Evolutionary conservation across 2,329 filamentous ascomycete genomes (phyloP).

Genomic region (Huntiella bhutanensis): DNA sequence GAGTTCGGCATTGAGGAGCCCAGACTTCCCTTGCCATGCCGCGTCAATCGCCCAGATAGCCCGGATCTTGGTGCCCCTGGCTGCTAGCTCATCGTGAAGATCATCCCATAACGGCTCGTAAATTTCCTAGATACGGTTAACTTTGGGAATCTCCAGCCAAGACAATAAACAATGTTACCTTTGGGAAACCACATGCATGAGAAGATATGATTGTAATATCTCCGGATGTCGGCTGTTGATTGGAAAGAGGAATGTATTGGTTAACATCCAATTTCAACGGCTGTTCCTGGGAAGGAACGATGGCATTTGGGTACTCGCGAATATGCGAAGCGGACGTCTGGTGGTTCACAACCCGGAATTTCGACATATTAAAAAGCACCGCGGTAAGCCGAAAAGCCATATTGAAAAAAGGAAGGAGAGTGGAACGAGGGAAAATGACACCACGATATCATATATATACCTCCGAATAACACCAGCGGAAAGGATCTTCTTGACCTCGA

Average conservation of each 20-base stretch:
- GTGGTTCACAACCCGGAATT: too few relatives aligned
- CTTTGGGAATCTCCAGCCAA: too few relatives aligned
- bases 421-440: too few relatives aligned
- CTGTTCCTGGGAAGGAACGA: conserved; percentile 54
- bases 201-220: conserved; percentile 73
- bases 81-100: conserved; percentile 38
- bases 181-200: conserved; percentile 85
- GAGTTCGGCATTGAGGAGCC: conserved; percentile 53
- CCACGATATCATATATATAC: too few relatives aligned
- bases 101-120: conserved; percentile 90
- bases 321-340: conserved; percentile 44
- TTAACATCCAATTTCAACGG: conserved; percentile 58
- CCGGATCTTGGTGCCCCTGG: conserved; percentile 47
- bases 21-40: conserved; percentile 67
- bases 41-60: conserved; percentile 81
- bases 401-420: too few relatives aligned
- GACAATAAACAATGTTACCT: conserved; percentile 29
- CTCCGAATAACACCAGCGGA: too few relatives aligned
- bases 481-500: too few relatives aligned
- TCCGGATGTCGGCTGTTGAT: conserved; percentile 39
- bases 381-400: too few relatives aligned
- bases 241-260: conserved; percentile 66
- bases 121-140: conserved; percentile 42
- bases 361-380: too few relatives aligned
- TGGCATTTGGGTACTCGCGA: conserved; percentile 60